phyloP scores from a whole-genome alignment of 2,329 filamentous ascomycete genomes.

The Cladophialophora psammophila region DNA sequence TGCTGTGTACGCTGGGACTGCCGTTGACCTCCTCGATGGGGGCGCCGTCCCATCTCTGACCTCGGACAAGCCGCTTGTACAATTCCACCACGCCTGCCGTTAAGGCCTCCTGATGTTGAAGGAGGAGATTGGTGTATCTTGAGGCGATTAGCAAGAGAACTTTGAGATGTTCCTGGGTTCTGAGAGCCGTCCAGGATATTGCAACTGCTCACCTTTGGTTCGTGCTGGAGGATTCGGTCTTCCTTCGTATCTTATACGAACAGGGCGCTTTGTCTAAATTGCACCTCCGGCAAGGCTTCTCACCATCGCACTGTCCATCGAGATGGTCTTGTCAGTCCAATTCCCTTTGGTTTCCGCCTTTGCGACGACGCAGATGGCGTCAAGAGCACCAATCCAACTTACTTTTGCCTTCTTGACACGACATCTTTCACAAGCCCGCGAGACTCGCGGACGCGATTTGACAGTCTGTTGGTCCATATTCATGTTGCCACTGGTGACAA shows the following conservation, averaged over 20 bases:
- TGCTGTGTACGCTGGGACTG: constrained; percentile 30
- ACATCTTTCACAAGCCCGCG: constrained; percentile 29
- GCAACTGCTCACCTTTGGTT: constrained; percentile 24
- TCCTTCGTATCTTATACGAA: constrained; percentile 28
- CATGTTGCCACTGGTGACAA: constrained; percentile 1
- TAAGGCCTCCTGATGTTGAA: constrained; percentile 29
- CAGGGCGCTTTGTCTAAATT: constrained; percentile 31
- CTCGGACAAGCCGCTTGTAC: constrained; percentile 22
- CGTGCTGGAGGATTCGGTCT: constrained; percentile 21
- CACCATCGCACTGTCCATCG: constrained; percentile 26
- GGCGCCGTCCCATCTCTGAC: constrained; percentile 25
- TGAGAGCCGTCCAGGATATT: not conserved
- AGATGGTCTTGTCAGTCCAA: not conserved
- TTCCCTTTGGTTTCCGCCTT: not conserved
- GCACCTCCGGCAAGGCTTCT: constrained; percentile 32
- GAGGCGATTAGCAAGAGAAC: not conserved
- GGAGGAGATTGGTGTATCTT: constrained; percentile 30
- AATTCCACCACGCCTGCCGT: constrained; percentile 29
- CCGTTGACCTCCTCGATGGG: constrained; percentile 30
- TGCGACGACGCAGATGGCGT: not conserved
- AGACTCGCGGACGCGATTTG: constrained; percentile 22
- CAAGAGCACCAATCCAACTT: not conserved
- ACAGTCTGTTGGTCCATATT: constrained; percentile 17
- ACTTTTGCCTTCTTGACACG: constrained; percentile 31
- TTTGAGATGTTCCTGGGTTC: not conserved